A percentile compares a stretch with the other conserved stretches of the same genome.
Conservation (phyloP, 1,284 basidiomycete species). For the Retiboletus flavoniger region DNA sequence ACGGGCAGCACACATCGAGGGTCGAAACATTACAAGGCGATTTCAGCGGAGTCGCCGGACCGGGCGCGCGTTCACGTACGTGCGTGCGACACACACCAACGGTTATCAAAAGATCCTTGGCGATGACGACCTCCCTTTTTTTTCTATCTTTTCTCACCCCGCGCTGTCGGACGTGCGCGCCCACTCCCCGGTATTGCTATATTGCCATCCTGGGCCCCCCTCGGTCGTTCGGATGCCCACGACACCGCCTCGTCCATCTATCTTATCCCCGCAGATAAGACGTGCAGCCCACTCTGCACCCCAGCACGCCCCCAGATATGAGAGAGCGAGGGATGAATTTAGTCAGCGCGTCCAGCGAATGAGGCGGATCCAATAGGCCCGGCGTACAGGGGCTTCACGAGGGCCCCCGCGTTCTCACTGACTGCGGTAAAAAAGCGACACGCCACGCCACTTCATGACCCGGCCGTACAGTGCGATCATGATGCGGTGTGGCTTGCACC, state of each 20-base stretch:
- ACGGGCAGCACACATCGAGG: too few species aligned
- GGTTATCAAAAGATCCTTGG: too few species aligned
- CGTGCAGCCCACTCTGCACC: slow-evolving; percentile 10
- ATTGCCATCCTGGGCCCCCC: too few species aligned
- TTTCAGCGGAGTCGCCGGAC: too few species aligned
- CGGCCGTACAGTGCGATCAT: slow-evolving; percentile 17
- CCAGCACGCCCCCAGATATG: not conserved
- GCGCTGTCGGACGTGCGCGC: slow-evolving; percentile 1
- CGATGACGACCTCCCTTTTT: not conserved
- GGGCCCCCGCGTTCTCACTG: not conserved
- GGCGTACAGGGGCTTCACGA: not conserved
- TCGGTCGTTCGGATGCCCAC: not conserved
- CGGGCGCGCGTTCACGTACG: too few species aligned
- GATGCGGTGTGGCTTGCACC: not conserved
- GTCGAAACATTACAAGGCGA: too few species aligned
- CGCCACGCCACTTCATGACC: slow-evolving; percentile 22
- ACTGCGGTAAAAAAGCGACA: slow-evolving; percentile 16
- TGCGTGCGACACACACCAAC: too few species aligned
- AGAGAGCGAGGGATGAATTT: not conserved
- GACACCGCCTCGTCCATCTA: slow-evolving; percentile 2
- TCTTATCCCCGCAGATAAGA: slow-evolving; percentile 20
- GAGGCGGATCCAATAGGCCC: not conserved
- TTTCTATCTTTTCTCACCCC: slow-evolving; percentile 19
- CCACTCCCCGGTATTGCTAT: too few species aligned
- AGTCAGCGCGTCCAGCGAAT: not conserved